A percentile compares a stretch with the other conserved stretches of the same genome.
phyloP scores from a whole-genome alignment of 345 rosid species.

The Gossypium anomalum region DNA sequence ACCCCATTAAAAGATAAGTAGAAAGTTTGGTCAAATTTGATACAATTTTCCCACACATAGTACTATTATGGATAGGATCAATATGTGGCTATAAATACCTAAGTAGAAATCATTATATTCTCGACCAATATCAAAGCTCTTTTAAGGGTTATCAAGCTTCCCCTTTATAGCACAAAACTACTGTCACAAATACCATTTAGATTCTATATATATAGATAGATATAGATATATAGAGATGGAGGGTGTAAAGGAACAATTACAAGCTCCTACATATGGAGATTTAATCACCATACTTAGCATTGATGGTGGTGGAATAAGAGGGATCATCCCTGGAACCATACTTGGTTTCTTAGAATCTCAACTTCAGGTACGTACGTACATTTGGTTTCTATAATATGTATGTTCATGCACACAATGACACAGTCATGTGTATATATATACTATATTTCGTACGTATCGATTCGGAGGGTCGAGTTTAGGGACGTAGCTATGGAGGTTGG shows the following conservation, averaged over 20 bases:
- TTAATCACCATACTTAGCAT: slow-evolving; percentile 1
- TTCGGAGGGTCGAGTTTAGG: too few species aligned
- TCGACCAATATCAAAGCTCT: too few species aligned
- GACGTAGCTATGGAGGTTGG: too few species aligned
- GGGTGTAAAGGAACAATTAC: neutral
- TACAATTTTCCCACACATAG: neutral
- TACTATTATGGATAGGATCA: neutral
- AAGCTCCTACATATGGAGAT: neutral
- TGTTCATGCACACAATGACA: neutral
- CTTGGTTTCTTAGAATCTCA: slow-evolving; percentile 15
- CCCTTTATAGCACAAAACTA: too few species aligned
- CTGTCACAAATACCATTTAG: too few species aligned
- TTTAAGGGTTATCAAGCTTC: too few species aligned
- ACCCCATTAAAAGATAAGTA: too few species aligned
- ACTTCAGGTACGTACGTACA: slow-evolving; percentile 29
- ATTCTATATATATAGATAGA: too few species aligned
- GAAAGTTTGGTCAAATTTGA: neutral
- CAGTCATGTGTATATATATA: too few species aligned
- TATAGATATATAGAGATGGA: neutral
- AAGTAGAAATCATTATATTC: neutral
- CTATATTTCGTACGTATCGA: too few species aligned
- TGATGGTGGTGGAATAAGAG: neutral
- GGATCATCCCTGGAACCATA: neutral
- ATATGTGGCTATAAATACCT: neutral
- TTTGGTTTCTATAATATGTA: neutral